Percentiles rank a stretch among this genome's conserved stretches.
phyloP scores from a whole-genome alignment of 352 stramenopile genomes.

The Thalassiosira mediterranea region DNA sequence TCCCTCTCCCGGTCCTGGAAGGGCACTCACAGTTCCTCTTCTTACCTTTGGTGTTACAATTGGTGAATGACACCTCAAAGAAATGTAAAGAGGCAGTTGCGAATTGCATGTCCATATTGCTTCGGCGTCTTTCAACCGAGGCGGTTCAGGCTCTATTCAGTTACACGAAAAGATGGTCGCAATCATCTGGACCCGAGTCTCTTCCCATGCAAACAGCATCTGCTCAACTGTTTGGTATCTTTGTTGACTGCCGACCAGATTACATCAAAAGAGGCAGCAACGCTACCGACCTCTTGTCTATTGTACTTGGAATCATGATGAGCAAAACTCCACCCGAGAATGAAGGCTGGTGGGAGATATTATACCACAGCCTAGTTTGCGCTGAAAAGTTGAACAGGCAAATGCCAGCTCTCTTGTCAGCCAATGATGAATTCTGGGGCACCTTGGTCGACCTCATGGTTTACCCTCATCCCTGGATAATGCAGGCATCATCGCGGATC shows the following conservation, averaged over 20 bases:
- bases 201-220: slow-evolving; percentile 63
- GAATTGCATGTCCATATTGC: slow-evolving; percentile 85
- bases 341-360: slow-evolving; percentile 71
- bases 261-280: slow-evolving; percentile 65
- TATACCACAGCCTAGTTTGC: slow-evolving; percentile 78
- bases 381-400: slow-evolving; percentile 70
- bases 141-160: slow-evolving; percentile 89
- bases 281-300: slow-evolving; percentile 45
- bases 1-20: slow-evolving; percentile 91
- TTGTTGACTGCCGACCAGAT: slow-evolving; percentile 64
- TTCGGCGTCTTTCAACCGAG: slow-evolving; percentile 90
- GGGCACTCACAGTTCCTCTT: slow-evolving; percentile 92
- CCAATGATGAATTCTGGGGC: slow-evolving; percentile 58
- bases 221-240: slow-evolving; percentile 79
- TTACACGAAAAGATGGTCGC: slow-evolving; percentile 90
- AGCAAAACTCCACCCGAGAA: slow-evolving; percentile 33
- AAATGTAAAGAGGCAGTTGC: slow-evolving; percentile 88
- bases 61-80: slow-evolving; percentile 94
- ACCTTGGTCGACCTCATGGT: slow-evolving; percentile 59
- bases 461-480: slow-evolving; percentile 78
- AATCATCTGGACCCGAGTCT: slow-evolving; percentile 57
- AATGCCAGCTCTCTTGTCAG: slow-evolving; percentile 29
- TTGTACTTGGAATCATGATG: slow-evolving; percentile 30
- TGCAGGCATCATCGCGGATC: slow-evolving; percentile 68
- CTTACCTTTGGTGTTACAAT: slow-evolving; percentile 92